A percentile compares a stretch with the other conserved stretches of the same genome.
Evolutionary conservation across 352 stramenopile genomes (phyloP).

Genomic region (Phytophthora crassamura): DNA sequence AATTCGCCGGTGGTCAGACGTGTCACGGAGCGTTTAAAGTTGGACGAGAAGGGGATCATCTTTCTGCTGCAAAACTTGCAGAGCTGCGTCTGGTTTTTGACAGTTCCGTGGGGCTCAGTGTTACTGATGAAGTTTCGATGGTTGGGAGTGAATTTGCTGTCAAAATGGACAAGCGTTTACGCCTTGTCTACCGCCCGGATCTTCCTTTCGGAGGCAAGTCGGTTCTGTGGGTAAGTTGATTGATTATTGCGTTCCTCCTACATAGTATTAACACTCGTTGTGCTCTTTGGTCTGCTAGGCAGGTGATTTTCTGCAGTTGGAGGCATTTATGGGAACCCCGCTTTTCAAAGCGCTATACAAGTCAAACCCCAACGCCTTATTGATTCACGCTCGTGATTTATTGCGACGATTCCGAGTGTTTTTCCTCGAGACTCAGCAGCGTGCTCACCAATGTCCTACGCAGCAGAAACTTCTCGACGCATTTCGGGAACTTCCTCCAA

Average conservation of each 20-base stretch:
- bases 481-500: not conserved
- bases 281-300: no score
- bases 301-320: not conserved
- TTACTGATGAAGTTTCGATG: slow-evolving; percentile 8
- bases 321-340: not conserved
- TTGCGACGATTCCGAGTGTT: slow-evolving; percentile 1
- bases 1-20: slow-evolving; percentile 4
- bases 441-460: not conserved
- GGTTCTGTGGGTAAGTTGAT: not conserved
- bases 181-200: slow-evolving; percentile 3
- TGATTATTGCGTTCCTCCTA: no score
- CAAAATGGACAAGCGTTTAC: slow-evolving; percentile 3
- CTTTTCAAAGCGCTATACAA: slow-evolving; percentile 2
- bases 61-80: not conserved
- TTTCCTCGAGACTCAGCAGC: not conserved
- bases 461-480: not conserved
- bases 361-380: not conserved
- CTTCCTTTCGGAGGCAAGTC: slow-evolving; percentile 7
- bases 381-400: not conserved
- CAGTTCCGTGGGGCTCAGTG: not conserved
- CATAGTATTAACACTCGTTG: no score
- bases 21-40: slow-evolving; percentile 13
- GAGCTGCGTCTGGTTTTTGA: slow-evolving; percentile 17
- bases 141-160: slow-evolving; percentile 7
- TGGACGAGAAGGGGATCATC: no score